A percentile compares a stretch with the other conserved stretches of the same genome.
phyloP scores from a whole-genome alignment of 345 rosid species.

The Rhizophora apiculata region DNA sequence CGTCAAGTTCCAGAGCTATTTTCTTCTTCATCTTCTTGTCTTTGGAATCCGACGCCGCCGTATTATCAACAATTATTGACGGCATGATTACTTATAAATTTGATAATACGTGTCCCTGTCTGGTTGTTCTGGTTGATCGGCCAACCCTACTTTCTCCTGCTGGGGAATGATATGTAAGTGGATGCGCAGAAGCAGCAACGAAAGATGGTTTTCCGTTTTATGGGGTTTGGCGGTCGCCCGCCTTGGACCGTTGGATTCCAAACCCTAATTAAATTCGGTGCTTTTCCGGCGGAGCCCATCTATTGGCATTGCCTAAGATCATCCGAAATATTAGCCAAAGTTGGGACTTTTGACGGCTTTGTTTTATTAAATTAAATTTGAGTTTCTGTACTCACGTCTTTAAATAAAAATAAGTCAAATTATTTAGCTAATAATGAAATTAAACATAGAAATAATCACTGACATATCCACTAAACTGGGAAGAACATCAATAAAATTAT shows the following conservation, averaged over 20 bases:
- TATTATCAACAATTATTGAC: slow-evolving; percentile 37
- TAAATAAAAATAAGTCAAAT: too few species aligned
- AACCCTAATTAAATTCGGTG: slow-evolving; percentile 4
- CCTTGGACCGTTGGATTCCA: slow-evolving; percentile 37
- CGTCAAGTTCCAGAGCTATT: slow-evolving; percentile 34
- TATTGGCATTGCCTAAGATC: too few species aligned
- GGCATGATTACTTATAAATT: slow-evolving; percentile 42
- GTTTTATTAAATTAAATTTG: too few species aligned
- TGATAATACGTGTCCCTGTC: too few species aligned
- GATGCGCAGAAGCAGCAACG: slow-evolving; percentile 40
- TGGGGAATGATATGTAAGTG: slow-evolving; percentile 13
- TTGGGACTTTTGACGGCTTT: too few species aligned
- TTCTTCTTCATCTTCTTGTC: slow-evolving; percentile 77
- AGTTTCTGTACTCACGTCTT: too few species aligned
- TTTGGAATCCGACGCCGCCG: slow-evolving; percentile 17
- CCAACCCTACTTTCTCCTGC: slow-evolving; percentile 30
- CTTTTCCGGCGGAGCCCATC: slow-evolving; percentile 23
- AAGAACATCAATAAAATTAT: too few species aligned
- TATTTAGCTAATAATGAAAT: too few species aligned
- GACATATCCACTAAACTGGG: too few species aligned
- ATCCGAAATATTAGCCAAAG: too few species aligned
- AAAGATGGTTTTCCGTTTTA: slow-evolving; percentile 27
- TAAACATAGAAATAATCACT: too few species aligned
- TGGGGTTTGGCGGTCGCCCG: slow-evolving; percentile 17
- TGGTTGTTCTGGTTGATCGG: neutral